Conservation (phyloP, 2,329 filamentous ascomycete species). For the Botrytis pseudocinerea region DNA sequence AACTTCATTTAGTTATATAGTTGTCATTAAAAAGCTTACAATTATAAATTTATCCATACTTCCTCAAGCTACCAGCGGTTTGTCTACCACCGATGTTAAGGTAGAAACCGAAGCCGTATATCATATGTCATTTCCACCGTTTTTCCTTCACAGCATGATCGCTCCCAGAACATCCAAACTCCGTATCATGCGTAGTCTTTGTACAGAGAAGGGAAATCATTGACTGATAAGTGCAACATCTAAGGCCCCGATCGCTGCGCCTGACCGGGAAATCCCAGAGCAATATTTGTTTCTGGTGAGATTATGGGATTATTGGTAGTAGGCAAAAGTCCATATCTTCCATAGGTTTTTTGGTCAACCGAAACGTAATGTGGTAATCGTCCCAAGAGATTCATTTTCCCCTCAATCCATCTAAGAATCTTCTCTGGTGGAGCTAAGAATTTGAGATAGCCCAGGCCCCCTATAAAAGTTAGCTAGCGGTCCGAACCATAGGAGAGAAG, state of each 20-base stretch:
- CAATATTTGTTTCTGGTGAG: conserved; percentile 43
- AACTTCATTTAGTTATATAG: conserved; percentile 7
- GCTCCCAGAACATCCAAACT: conserved; percentile 19
- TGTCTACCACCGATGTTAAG: neutral
- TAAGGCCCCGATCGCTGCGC: conserved; percentile 69
- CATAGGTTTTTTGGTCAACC: conserved; percentile 94
- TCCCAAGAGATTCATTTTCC: conserved; percentile 80
- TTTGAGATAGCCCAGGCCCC: conserved; percentile 84
- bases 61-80: conserved; percentile 4
- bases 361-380: conserved; percentile 89
- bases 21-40: conserved; percentile 21
- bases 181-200: conserved; percentile 20
- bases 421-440: conserved; percentile 88
- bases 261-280: conserved; percentile 60
- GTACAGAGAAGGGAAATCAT: conserved; percentile 10
- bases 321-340: conserved; percentile 85
- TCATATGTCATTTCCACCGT: conserved; percentile 16
- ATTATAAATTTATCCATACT: conserved; percentile 9
- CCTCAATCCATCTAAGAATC: conserved; percentile 83
- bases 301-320: conserved; percentile 46
- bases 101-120: conserved; percentile 7
- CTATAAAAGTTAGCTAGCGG: conserved; percentile 47
- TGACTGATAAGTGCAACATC: conserved; percentile 32
- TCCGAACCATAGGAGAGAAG: neutral
- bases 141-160: conserved; percentile 7